These are phyloP conservation scores for Helichrysum umbraculigerum DNA, from an alignment of 129 eudicot genomes.

Conservation along the genomic window DNA sequence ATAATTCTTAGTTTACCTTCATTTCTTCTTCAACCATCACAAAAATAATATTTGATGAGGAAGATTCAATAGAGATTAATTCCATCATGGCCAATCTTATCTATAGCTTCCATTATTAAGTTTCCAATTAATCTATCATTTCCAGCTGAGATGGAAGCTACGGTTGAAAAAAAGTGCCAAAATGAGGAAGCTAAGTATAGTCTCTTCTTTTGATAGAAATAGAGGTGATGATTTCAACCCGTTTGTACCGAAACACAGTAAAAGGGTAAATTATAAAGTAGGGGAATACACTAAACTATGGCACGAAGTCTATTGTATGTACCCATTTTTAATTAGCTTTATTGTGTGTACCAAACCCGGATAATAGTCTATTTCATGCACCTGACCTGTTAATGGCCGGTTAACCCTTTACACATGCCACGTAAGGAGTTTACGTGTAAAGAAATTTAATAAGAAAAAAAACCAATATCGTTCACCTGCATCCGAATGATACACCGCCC, in stretches of 20 bases:
- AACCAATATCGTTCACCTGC: no score
- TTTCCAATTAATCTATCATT: slow-evolving; percentile 72
- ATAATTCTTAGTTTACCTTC: slow-evolving; percentile 53
- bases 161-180: slow-evolving; percentile 49
- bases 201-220: not conserved
- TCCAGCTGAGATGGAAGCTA: no score
- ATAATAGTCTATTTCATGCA: no score
- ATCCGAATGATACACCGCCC: no score
- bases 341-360: no score
- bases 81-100: slow-evolving; percentile 81
- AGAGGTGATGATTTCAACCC: not conserved
- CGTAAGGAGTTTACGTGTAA: no score
- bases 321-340: no score
- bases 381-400: no score
- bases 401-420: no score
- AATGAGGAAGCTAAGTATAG: not conserved
- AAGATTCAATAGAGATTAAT: slow-evolving; percentile 70
- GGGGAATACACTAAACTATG: no score
- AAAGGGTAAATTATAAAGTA: not conserved
- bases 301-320: no score
- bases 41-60: slow-evolving; percentile 72
- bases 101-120: slow-evolving; percentile 77
- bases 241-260: not conserved
- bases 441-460: no score
- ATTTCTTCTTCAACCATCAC: slow-evolving; percentile 86